These are phyloP conservation scores for Plenodomus biglobosus DNA, from an alignment of 2,329 filamentous ascomycete species.

Conservation along the genomic window DNA sequence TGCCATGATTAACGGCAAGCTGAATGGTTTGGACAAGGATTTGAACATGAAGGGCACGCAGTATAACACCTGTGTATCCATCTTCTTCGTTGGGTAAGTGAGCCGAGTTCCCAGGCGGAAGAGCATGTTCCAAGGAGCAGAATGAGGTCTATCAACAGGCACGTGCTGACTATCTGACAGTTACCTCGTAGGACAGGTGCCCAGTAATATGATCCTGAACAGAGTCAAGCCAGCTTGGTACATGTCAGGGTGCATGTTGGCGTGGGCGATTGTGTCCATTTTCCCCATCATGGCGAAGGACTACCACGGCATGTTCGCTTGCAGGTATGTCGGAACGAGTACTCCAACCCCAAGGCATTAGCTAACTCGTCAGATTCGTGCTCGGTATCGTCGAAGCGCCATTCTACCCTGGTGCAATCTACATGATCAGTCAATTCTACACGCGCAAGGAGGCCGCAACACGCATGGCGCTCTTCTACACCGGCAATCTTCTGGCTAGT, in stretches of 20 bases:
- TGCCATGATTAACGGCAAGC: slow-evolving; percentile 61
- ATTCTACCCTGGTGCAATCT: slow-evolving; percentile 39
- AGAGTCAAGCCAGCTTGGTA: slow-evolving; percentile 32
- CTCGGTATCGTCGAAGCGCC: slow-evolving; percentile 34
- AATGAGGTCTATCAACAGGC: too few relatives aligned
- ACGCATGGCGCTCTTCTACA: slow-evolving; percentile 40
- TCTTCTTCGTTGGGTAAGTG: slow-evolving; percentile 56
- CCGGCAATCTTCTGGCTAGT: slow-evolving; percentile 44
- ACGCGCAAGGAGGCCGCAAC: slow-evolving; percentile 40
- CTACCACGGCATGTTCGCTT: slow-evolving; percentile 37
- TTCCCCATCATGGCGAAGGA: slow-evolving; percentile 30
- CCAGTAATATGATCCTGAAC: slow-evolving; percentile 49
- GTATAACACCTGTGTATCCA: slow-evolving; percentile 61
- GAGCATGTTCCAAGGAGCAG: background rate
- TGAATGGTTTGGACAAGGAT: slow-evolving; percentile 32
- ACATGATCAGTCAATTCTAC: slow-evolving; percentile 42
- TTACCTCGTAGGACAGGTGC: slow-evolving; percentile 37
- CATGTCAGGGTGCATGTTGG: slow-evolving; percentile 36
- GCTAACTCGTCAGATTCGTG: slow-evolving; percentile 14
- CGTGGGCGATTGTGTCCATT: slow-evolving; percentile 40
- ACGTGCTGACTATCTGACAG: slow-evolving; percentile 25
- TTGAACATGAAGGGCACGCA: slow-evolving; percentile 52
- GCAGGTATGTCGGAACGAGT: slow-evolving; percentile 6
- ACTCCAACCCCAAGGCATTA: background rate
- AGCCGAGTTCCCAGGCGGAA: background rate